Base-by-base conservation (phyloP, 768 basidiomycete species). In the Jaapia argillacea region DNA sequence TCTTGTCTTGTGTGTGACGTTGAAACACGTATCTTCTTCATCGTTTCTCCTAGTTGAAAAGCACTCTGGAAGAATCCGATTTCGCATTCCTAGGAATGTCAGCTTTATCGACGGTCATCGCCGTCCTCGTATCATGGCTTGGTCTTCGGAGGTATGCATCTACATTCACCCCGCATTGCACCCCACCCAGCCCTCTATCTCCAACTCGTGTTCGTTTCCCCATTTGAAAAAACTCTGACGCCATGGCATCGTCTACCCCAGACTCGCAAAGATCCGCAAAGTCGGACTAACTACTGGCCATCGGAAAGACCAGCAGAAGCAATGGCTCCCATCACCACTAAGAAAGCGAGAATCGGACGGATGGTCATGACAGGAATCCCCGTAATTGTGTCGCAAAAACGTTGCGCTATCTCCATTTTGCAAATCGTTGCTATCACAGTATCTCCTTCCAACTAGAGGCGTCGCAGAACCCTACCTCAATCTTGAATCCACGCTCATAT, bases 71-170 rank as follows among this genome's bases (percentile, higher is more conserved):
- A 57, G 58, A 67, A 4, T 71, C 78, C 48, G 75, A 79, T 7
- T 81, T 79, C 54, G 90, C 85, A 4, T 93, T 93, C 60, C 72
- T 72, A 41, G 66, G 62, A 36, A 75, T 85, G 65, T 75, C 83
- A 14, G 69, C 67, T 20, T 55, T 70, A 13, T 79, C 86, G 6
- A 67, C 77, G 24, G 63, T 70, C 42, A 52, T 83, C 26, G 80
- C 82, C 2, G 54, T 77, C 23, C 47, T 81, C 28, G 75, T 86
- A 40, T 77, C 78, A n/a, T 70, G 71, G 61, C 56, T 67, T 27
- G 87, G 87, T 4, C 64, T 88, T 18, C 73, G 84, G 51, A 81
- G 70, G 70, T 81, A 56, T 42, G 57, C n/a, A n/a, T n/a, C n/a
- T n/a, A n/a, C n/a, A n/a, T n/a, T n/a, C n/a, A n/a, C n/a, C n/a